phyloP scores from a whole-genome alignment of 495 filamentous ascomycete genomes.

The Hypoxylon cercidicola region DNA sequence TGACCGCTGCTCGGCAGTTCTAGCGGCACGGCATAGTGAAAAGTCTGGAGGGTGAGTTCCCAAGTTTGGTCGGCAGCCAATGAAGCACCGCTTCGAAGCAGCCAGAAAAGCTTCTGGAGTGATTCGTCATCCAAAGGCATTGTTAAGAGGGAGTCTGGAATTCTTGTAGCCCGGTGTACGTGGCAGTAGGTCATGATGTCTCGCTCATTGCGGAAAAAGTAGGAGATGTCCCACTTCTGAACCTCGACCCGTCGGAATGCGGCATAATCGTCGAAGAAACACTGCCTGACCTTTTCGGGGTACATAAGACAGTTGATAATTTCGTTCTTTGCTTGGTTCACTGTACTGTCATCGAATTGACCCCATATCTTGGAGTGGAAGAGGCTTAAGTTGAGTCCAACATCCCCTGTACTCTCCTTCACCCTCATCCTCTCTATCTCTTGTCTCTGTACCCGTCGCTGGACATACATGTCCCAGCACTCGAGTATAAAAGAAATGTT shows the following conservation, averaged over 20 bases:
- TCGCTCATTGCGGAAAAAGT: no score
- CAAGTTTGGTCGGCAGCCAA: conserved; percentile 42
- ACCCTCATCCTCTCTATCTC: background rate
- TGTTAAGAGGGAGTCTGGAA: conserved; percentile 48
- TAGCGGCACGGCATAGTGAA: conserved; percentile 9
- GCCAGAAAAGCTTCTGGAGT: conserved; percentile 52
- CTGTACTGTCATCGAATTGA: no score
- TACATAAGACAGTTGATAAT: conserved; percentile 1
- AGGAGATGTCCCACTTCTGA: background rate
- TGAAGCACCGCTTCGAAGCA: conserved; percentile 45
- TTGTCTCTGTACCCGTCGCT: conserved; percentile 9
- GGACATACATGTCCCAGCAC: conserved; percentile 35
- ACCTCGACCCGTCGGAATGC: conserved; percentile 28
- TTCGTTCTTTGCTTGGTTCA: background rate
- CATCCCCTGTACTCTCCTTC: no score
- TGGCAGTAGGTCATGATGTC: background rate
- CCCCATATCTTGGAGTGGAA: no score
- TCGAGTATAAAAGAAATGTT: conserved; percentile 43
- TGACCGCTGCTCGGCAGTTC: background rate
- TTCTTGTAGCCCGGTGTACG: conserved; percentile 42
- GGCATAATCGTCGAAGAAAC: conserved; percentile 31
- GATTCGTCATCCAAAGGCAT: conserved; percentile 41
- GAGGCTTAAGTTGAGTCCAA: no score
- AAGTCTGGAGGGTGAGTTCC: conserved; percentile 46
- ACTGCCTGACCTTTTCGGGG: conserved; percentile 17